These are phyloP conservation scores for Nakaseomyces glabratus DNA, from an alignment of 1,139 yeast genomes.

Conservation along the genomic window DNA sequence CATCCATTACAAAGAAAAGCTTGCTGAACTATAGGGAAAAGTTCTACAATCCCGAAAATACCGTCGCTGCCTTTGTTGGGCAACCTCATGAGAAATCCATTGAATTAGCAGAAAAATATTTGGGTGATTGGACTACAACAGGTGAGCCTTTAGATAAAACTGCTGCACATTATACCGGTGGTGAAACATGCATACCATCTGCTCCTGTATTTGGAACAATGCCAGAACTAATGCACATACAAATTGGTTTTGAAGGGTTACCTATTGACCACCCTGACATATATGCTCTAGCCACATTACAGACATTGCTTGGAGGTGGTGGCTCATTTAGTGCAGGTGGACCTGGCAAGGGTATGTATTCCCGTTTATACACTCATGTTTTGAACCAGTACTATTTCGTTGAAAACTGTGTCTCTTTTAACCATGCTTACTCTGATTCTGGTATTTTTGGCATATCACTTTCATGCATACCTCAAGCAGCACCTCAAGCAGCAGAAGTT, in stretches of 20 bases:
- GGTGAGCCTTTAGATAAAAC: constrained; percentile 23
- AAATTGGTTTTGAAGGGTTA: constrained; percentile 81
- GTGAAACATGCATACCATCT: constrained; percentile 61
- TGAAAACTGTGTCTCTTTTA: constrained; percentile 81
- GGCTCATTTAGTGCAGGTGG: constrained; percentile 98
- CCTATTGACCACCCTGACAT: constrained; percentile 80
- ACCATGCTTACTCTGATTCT: constrained; percentile 82
- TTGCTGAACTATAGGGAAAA: constrained; percentile 54
- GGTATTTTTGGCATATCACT: constrained; percentile 88
- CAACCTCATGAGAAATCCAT: constrained; percentile 65
- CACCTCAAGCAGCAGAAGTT: constrained; percentile 72
- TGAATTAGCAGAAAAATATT: constrained; percentile 49
- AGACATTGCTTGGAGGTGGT: constrained; percentile 93
- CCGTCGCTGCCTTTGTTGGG: constrained; percentile 85
- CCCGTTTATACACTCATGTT: constrained; percentile 84
- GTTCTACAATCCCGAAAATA: constrained; percentile 71
- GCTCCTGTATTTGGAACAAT: constrained; percentile 62
- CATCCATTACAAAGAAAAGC: constrained; percentile 43
- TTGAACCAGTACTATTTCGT: constrained; percentile 86
- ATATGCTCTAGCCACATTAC: constrained; percentile 84
- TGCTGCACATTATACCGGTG: constrained; percentile 67
- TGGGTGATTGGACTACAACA: constrained; percentile 49
- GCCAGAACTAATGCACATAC: constrained; percentile 80
- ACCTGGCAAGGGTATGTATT: constrained; percentile 99
- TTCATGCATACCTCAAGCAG: constrained; percentile 79